phyloP scores from a whole-genome alignment of 495 filamentous ascomycete genomes.

The Rostrohypoxylon terebratum region DNA sequence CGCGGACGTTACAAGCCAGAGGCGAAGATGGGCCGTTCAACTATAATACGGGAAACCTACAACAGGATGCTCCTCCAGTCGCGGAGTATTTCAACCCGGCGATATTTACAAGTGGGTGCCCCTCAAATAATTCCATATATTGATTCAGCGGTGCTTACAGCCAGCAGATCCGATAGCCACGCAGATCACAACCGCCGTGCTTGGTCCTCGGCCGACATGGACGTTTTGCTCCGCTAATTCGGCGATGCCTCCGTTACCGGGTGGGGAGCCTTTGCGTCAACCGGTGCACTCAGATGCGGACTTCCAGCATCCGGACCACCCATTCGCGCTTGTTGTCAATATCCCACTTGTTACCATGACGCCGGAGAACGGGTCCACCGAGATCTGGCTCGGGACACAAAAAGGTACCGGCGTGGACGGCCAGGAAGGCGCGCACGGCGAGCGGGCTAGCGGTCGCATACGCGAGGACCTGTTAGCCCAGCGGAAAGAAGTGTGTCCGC shows the following conservation, averaged over 20 bases:
- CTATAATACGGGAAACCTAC: constrained; percentile 66
- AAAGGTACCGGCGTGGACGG: constrained; percentile 47
- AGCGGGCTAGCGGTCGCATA: constrained; percentile 63
- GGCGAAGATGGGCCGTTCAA: constrained; percentile 64
- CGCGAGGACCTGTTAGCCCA: constrained; percentile 56
- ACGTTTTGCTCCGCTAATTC: constrained; percentile 67
- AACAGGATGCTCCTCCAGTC: constrained; percentile 63
- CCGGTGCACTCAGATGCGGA: constrained; percentile 70
- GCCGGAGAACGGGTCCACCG: constrained; percentile 67
- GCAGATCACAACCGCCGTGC: constrained; percentile 60
- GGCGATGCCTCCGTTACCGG: constrained; percentile 60
- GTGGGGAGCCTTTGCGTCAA: constrained; percentile 56
- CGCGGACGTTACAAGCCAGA: constrained; percentile 53
- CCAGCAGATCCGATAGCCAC: constrained; percentile 61
- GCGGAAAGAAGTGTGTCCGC: constrained; percentile 51
- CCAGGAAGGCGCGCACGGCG: constrained; percentile 63
- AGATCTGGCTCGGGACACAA: constrained; percentile 72
- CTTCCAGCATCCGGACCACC: constrained; percentile 64
- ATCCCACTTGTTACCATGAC: constrained; percentile 65
- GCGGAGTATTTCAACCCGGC: constrained; percentile 55
- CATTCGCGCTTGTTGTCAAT: constrained; percentile 68
- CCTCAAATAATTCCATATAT: not conserved
- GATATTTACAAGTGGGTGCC: constrained; percentile 56
- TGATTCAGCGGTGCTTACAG: constrained; percentile 13
- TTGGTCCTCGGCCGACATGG: constrained; percentile 62